These are phyloP conservation scores for Hansenula anomala DNA, from an alignment of 1,139 yeast species.

Conservation along the genomic window DNA sequence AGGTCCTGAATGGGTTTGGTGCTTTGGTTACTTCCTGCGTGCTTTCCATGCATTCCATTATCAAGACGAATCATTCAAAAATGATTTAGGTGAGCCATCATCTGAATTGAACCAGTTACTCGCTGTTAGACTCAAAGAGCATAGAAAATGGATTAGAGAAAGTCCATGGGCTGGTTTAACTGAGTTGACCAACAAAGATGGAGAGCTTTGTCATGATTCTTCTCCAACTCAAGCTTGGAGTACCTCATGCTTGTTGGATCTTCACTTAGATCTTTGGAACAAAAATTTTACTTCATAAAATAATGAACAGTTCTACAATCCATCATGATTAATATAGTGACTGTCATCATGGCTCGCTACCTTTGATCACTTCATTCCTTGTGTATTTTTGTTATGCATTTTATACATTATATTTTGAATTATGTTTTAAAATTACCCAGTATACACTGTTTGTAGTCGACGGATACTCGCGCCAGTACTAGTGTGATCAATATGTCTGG, in stretches of 20 bases:
- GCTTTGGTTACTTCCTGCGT: slow-evolving; percentile 78
- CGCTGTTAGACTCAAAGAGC: slow-evolving; percentile 55
- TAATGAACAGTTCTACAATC: neutral
- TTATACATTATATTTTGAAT: too few relatives aligned
- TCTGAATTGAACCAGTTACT: slow-evolving; percentile 39
- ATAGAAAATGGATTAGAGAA: slow-evolving; percentile 61
- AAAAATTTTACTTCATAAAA: slow-evolving; percentile 1
- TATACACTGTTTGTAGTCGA: too few relatives aligned
- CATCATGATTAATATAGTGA: neutral
- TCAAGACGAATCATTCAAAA: slow-evolving; percentile 25
- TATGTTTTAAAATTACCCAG: too few relatives aligned
- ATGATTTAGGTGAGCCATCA: slow-evolving; percentile 31
- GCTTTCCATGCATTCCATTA: slow-evolving; percentile 61
- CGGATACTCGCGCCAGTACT: too few relatives aligned
- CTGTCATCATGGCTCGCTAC: too few relatives aligned
- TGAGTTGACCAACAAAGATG: slow-evolving; percentile 87
- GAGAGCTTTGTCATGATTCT: slow-evolving; percentile 74
- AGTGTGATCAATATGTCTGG: too few relatives aligned
- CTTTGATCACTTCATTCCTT: too few relatives aligned
- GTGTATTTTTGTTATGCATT: too few relatives aligned
- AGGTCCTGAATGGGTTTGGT: slow-evolving; percentile 99
- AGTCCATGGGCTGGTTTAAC: slow-evolving; percentile 94
- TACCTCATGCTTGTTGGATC: slow-evolving; percentile 75
- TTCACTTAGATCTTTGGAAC: slow-evolving; percentile 58
- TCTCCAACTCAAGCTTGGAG: slow-evolving; percentile 99